phyloP scores from a whole-genome alignment of 768 basidiomycete species.

The Agrocybe pediades region DNA sequence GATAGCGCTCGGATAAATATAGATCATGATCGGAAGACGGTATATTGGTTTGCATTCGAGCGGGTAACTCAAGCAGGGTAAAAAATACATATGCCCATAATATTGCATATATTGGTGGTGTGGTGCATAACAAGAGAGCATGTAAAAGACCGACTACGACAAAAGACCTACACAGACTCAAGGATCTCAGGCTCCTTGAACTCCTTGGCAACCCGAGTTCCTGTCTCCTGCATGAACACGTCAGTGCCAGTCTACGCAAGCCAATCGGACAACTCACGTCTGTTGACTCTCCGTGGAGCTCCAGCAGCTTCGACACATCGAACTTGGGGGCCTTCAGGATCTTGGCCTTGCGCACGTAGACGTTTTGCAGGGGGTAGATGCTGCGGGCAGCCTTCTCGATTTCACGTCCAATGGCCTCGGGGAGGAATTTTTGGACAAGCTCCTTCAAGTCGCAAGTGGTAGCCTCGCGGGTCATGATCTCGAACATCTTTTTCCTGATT shows the following conservation, averaged over 20 bases:
- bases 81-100: neutral
- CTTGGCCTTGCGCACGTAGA: constrained; percentile 99
- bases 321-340: constrained; percentile 98
- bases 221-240: constrained; percentile 71
- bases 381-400: constrained; percentile 97
- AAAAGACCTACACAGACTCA: constrained; percentile 77
- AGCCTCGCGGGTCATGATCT: constrained; percentile 96
- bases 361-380: constrained; percentile 99
- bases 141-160: constrained; percentile 35
- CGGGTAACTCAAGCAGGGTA: neutral
- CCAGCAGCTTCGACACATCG: constrained; percentile 92
- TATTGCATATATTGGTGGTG: constrained; percentile 12
- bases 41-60: neutral
- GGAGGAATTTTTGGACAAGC: constrained; percentile 97
- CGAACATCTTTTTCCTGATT: constrained; percentile 99
- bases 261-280: constrained; percentile 62
- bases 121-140: constrained; percentile 24
- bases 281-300: constrained; percentile 94
- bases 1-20: neutral
- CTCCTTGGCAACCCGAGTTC: constrained; percentile 90
- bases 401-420: constrained; percentile 98
- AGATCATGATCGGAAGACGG: neutral
- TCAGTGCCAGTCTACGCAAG: constrained; percentile 10
- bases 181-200: constrained; percentile 98
- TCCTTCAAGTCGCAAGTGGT: constrained; percentile 96